These are phyloP conservation scores for Viola pubescens DNA, from an alignment of 441 rosid species.

Conservation along the genomic window DNA sequence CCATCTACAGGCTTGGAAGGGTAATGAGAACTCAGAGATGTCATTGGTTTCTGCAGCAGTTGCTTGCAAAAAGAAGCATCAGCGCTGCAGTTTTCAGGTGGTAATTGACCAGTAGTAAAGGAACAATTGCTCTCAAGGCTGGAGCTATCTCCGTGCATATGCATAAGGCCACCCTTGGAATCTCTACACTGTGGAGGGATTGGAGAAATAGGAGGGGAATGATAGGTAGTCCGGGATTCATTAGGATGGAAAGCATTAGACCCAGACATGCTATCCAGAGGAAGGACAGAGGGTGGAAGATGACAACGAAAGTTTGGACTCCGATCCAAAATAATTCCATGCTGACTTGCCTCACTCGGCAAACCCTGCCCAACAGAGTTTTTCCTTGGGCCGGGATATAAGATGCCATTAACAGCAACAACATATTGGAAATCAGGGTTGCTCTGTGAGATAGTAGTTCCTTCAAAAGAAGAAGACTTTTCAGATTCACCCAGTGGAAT, in stretches of 20 bases:
- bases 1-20: slow-evolving; percentile 28
- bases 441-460: slow-evolving; percentile 31
- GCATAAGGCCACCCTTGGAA: slow-evolving; percentile 24
- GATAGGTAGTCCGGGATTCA: slow-evolving; percentile 27
- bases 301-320: slow-evolving; percentile 26
- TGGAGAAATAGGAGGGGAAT: slow-evolving; percentile 44
- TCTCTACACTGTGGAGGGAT: slow-evolving; percentile 32
- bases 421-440: slow-evolving; percentile 65
- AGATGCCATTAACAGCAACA: slow-evolving; percentile 70
- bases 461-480: slow-evolving; percentile 39
- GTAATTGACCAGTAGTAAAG: slow-evolving; percentile 32
- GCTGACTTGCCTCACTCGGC: slow-evolving; percentile 32
- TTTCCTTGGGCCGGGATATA: slow-evolving; percentile 31
- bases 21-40: slow-evolving; percentile 24
- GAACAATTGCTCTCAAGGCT: slow-evolving; percentile 47
- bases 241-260: slow-evolving; percentile 24
- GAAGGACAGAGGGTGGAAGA: slow-evolving; percentile 24
- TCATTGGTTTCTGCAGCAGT: slow-evolving; percentile 14
- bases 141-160: slow-evolving; percentile 29
- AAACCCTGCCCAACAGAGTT: slow-evolving; percentile 25
- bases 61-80: slow-evolving; percentile 24
- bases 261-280: slow-evolving; percentile 31
- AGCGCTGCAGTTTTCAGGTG: slow-evolving; percentile 25
- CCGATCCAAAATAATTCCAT: slow-evolving; percentile 22
- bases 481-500: slow-evolving; percentile 56